Evolutionary conservation across 2,329 filamentous ascomycete species (phyloP).

Genomic region (Nemania abortiva): DNA sequence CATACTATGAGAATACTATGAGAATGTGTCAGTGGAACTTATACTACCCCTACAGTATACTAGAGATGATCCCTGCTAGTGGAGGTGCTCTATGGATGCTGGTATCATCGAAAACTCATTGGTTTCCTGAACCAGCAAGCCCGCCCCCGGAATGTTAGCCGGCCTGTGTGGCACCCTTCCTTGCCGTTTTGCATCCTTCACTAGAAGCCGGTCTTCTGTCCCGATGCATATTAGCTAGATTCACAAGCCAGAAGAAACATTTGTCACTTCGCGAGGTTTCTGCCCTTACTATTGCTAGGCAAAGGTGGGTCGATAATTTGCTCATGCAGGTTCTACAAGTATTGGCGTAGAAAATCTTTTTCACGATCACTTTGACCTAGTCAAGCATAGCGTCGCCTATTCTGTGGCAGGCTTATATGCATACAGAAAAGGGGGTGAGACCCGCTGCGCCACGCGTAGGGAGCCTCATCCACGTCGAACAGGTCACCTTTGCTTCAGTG

Average conservation of each 20-base stretch:
- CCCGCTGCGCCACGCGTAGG: neutral
- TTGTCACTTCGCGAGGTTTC: constrained; percentile 8
- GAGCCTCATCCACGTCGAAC: constrained; percentile 1
- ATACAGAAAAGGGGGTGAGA: constrained; percentile 9
- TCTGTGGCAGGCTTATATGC: neutral
- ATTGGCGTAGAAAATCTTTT: neutral
- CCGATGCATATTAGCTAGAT: constrained; percentile 6
- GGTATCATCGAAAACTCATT: neutral
- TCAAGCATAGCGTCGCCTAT: too few relatives aligned
- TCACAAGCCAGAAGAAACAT: neutral
- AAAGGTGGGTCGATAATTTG: constrained; percentile 8
- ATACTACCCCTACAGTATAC: too few relatives aligned
- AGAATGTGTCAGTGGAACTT: too few relatives aligned
- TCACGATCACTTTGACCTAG: too few relatives aligned
- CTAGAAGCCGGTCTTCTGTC: neutral
- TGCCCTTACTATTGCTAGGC: constrained; percentile 1
- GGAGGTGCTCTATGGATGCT: too few relatives aligned
- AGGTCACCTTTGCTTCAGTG: too few relatives aligned
- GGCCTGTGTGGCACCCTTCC: constrained; percentile 2
- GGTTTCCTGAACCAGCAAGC: neutral
- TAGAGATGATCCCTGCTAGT: too few relatives aligned
- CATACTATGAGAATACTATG: too few relatives aligned
- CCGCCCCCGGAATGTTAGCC: constrained; percentile 11
- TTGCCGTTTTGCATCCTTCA: constrained; percentile 5
- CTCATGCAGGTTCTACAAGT: neutral